These are phyloP conservation scores for Lagenaria siceraria DNA, from an alignment of 306 rosid genomes.

Conservation along the genomic window DNA sequence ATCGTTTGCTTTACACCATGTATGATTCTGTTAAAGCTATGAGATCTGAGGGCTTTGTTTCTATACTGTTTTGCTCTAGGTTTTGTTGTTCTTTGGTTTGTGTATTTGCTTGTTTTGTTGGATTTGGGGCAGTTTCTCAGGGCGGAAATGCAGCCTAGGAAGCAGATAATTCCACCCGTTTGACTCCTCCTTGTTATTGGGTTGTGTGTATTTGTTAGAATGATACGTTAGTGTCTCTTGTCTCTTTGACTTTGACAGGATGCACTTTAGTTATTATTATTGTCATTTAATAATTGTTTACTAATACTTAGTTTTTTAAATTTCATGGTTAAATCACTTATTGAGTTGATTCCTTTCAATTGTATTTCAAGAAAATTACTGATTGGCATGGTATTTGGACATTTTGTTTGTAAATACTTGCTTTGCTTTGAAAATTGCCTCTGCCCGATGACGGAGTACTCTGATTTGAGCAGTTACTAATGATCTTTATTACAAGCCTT, in stretches of 20 bases:
- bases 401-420: not conserved
- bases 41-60: conserved; percentile 1
- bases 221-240: no score
- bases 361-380: not conserved
- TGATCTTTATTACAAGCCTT: no score
- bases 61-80: not conserved
- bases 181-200: no score
- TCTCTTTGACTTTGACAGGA: not conserved
- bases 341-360: not conserved
- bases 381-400: not conserved
- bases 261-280: not conserved
- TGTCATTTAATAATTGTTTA: not conserved
- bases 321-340: not conserved
- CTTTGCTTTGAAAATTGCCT: not conserved
- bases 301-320: not conserved
- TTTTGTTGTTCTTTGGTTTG: not conserved
- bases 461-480: not conserved
- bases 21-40: not conserved
- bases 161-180: no score
- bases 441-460: not conserved
- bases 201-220: no score
- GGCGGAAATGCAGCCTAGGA: no score
- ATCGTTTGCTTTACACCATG: not conserved
- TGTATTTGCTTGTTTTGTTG: no score
- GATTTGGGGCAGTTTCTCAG: no score